Percentiles rank a stretch among this genome's conserved stretches.
Conservation (phyloP, 1,284 basidiomycete genomes). For the Moniliella sp. region DNA sequence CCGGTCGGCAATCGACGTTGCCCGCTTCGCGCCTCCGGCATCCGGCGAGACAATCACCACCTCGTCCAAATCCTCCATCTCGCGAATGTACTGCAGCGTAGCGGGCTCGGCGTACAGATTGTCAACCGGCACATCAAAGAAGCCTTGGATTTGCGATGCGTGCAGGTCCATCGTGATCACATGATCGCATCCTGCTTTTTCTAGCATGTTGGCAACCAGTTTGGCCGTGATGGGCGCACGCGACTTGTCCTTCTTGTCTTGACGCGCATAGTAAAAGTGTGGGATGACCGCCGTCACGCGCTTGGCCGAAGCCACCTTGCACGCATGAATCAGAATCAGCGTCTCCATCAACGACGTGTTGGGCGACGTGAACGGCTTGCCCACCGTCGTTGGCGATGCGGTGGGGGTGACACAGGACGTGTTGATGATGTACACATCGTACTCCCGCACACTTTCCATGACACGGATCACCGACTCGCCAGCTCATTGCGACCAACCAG, state of each 20-base stretch:
- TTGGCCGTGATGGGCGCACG: constrained; percentile 95
- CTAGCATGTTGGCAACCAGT: constrained; percentile 94
- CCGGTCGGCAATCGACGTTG: constrained; percentile 87
- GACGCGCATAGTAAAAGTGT: constrained; percentile 33
- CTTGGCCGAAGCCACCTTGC: constrained; percentile 64
- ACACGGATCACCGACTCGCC: constrained; percentile 83
- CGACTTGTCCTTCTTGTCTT: constrained; percentile 99
- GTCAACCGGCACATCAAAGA: constrained; percentile 99
- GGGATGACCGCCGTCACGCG: constrained; percentile 70
- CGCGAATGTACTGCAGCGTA: constrained; percentile 77
- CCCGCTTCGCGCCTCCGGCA: constrained; percentile 95
- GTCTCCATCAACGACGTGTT: constrained; percentile 72
- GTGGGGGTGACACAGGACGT: constrained; percentile 53
- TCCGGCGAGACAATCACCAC: constrained; percentile 95
- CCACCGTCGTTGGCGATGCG: constrained; percentile 11
- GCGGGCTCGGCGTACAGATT: constrained; percentile 95
- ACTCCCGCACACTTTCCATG: constrained; percentile 81
- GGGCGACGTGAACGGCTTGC: constrained; percentile 5
- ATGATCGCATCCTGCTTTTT: constrained; percentile 90
- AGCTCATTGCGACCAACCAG: constrained; percentile 70
- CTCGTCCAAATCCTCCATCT: constrained; percentile 64
- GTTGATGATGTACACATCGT: constrained; percentile 97
- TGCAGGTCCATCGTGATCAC: constrained; percentile 46
- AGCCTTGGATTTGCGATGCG: constrained; percentile 46
- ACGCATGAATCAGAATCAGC: constrained; percentile 98